Evolutionary conservation across 75 land plant genomes (phyloP), one percentile per base, ranked within the genome.

Genomic region (Adiantum capillusveneris): DNA sequence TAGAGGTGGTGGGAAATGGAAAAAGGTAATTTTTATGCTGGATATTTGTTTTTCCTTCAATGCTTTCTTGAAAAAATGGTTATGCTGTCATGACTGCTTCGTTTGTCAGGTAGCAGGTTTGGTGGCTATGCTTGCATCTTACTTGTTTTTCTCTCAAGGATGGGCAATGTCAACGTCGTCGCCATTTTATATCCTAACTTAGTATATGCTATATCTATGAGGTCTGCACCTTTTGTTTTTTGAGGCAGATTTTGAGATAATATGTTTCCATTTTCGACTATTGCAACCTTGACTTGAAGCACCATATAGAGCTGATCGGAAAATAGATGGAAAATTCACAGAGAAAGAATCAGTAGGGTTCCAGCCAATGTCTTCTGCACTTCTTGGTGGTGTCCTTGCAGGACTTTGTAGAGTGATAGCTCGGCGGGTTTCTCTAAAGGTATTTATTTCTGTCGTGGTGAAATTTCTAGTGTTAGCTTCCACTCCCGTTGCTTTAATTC

Each of bases 351-450:
- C 66, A 26, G 58, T 95, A 55, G 84, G 82, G 12, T 26, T 86
- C 59, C 68, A 22, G 19, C 73, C 79, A 20, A 95, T 95, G 92
- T 46, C 57, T 18, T 46, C 77, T 56, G 85, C 88, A 27, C 57
- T 84, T 31, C 43, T 76, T 59, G 91, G 97, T 68, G 99, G 99
- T 62, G 67, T 84, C 26, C 65, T 95, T 27, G 80, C 90, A 61
- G 92, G 86, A 29, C 57, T 95, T 52, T 75, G 88, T 61, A 82
- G 99, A 62, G 90, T 90, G 24, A 76, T 95, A 62, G 83, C 93
- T 37, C 75, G 99, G 25, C 99, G 99, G 59, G 81, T 87, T n/a
- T 90, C 97, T 27, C 73, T 84, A 24, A 95, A 87, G 92, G 99
- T 90, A 59, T 67, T 34, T 34, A 5, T n/a, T n/a, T n/a, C n/a